These are phyloP conservation scores for Prosopis cineraria DNA, from an alignment of 306 rosid genomes.

Conservation along the genomic window DNA sequence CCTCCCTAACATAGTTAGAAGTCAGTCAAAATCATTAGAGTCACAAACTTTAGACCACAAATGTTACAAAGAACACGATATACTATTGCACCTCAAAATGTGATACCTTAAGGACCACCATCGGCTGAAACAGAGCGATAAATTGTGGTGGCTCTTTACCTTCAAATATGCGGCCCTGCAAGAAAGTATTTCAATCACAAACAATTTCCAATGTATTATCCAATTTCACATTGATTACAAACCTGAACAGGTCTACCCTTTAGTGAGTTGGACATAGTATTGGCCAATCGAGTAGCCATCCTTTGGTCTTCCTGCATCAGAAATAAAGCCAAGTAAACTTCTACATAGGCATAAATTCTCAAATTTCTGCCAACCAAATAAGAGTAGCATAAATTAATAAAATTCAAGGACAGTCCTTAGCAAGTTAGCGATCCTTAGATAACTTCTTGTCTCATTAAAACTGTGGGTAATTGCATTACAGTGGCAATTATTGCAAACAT, in stretches of 20 bases:
- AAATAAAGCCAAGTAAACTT: conserved; percentile 35
- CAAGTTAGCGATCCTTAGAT: not conserved
- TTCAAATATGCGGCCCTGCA: conserved; percentile 88
- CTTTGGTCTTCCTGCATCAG: conserved; percentile 82
- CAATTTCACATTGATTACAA: conserved; percentile 36
- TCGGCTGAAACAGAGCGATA: conserved; percentile 89
- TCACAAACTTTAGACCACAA: conserved; percentile 27
- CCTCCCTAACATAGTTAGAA: conserved; percentile 75
- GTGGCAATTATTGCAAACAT: not conserved
- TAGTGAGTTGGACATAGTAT: conserved; percentile 86
- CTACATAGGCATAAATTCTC: conserved; percentile 11
- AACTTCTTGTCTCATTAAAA: not conserved
- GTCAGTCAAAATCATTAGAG: conserved; percentile 28
- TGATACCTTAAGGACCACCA: conserved; percentile 91
- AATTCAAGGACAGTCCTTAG: not conserved
- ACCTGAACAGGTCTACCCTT: conserved; percentile 99
- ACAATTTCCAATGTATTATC: conserved; percentile 25
- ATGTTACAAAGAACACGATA: conserved; percentile 2
- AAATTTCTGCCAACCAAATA: not conserved
- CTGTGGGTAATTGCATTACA: too few species aligned
- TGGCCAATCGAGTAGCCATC: conserved; percentile 83
- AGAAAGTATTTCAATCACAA: conserved; percentile 41
- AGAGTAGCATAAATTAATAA: conserved; percentile 7
- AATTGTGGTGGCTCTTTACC: conserved; percentile 96
- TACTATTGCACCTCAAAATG: conserved; percentile 1